These are phyloP conservation scores for Trichosporon faecale DNA, from an alignment of 1,284 basidiomycete species.

Conservation along the genomic window DNA sequence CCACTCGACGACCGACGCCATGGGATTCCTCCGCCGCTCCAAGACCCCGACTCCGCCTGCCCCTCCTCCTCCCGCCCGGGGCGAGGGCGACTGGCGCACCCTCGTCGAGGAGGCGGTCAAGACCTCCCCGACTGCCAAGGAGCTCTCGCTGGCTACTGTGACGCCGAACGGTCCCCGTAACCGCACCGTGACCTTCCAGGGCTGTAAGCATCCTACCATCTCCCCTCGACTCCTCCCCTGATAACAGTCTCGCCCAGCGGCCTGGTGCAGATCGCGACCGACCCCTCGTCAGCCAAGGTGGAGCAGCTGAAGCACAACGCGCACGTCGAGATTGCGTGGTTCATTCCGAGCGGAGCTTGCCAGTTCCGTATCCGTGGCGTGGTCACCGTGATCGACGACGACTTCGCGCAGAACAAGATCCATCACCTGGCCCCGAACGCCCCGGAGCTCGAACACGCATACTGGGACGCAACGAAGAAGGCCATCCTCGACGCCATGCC, in stretches of 20 bases:
- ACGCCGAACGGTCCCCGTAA: slow-evolving; percentile 6
- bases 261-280: slow-evolving; percentile 15
- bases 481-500: not conserved
- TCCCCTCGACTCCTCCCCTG: too few relatives aligned
- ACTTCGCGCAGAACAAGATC: not conserved
- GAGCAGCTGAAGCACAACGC: slow-evolving; percentile 12
- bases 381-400: slow-evolving; percentile 17
- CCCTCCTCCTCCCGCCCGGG: not conserved
- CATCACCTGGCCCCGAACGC: not conserved
- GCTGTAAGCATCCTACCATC: too few relatives aligned
- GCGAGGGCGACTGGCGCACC: slow-evolving; percentile 3
- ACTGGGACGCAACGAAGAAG: not conserved
- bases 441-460: not conserved
- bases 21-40: not conserved
- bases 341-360: slow-evolving; percentile 9
- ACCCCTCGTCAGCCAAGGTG: slow-evolving; percentile 14
- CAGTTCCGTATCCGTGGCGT: slow-evolving; percentile 24
- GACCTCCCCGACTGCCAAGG: slow-evolving; percentile 7
- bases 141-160: slow-evolving; percentile 9
- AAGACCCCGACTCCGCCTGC: not conserved
- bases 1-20: not conserved
- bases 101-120: slow-evolving; percentile 13
- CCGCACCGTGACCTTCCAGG: slow-evolving; percentile 17
- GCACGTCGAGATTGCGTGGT: slow-evolving; percentile 21
- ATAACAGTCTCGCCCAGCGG: slow-evolving; percentile 17